phyloP scores from a whole-genome alignment of 2,329 filamentous ascomycete genomes.

The Aureobasidium sp. region DNA sequence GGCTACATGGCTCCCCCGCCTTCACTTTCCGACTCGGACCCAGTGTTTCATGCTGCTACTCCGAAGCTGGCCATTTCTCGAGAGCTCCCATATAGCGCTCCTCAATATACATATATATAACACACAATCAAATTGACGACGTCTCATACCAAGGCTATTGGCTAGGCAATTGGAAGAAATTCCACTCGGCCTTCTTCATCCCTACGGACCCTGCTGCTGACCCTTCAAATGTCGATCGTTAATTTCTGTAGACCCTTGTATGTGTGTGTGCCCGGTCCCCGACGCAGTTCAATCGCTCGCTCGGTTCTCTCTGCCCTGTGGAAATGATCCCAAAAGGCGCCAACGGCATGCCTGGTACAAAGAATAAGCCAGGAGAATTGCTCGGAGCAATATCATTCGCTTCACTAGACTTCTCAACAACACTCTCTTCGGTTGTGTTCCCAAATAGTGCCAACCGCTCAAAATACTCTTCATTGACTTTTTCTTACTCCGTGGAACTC shows the following conservation, averaged over 20 bases:
- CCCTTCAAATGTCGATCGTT: constrained; percentile 3
- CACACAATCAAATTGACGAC: constrained; percentile 5
- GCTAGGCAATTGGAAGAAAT: background rate
- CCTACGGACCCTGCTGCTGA: constrained; percentile 9
- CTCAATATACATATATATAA: background rate
- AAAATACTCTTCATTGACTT: background rate
- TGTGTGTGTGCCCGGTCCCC: constrained; percentile 6
- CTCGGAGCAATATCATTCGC: background rate
- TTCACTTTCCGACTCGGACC: background rate
- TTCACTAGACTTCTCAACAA: constrained; percentile 2
- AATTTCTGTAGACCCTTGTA: constrained; percentile 14
- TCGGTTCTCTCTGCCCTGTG: constrained; percentile 14
- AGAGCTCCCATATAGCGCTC: constrained; percentile 8
- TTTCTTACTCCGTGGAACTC: background rate
- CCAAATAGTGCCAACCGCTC: background rate
- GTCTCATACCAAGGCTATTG: background rate
- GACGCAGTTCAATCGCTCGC: background rate
- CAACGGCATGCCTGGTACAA: constrained; percentile 7
- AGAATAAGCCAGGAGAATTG: background rate
- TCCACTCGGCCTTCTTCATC: background rate
- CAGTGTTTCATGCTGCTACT: constrained; percentile 7
- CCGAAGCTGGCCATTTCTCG: constrained; percentile 3
- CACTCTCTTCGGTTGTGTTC: background rate
- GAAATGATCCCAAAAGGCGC: constrained; percentile 1
- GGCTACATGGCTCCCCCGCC: background rate